A percentile compares a stretch with the other conserved stretches of the same genome.
These are phyloP conservation scores for Penicillium frequentans DNA, from an alignment of 2,329 filamentous ascomycete genomes.

Conservation along the genomic window DNA sequence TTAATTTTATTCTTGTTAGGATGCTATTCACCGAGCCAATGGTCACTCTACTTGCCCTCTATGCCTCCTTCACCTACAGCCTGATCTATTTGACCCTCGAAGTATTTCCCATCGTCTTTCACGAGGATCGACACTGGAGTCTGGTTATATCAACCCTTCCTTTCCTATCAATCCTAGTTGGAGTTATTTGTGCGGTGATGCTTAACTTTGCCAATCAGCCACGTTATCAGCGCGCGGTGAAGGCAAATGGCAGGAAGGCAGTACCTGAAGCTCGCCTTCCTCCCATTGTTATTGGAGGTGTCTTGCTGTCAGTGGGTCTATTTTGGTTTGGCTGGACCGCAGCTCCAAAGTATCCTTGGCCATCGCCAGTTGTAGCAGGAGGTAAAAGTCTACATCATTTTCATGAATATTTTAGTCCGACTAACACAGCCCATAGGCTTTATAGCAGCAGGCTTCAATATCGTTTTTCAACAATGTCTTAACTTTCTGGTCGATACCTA, in stretches of 20 bases:
- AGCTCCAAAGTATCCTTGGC: conserved; percentile 14
- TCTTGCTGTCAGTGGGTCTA: conserved; percentile 44
- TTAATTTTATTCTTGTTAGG: conserved; percentile 9
- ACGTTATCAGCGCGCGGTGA: conserved; percentile 36
- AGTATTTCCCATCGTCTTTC: conserved; percentile 50
- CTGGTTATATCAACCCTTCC: conserved; percentile 43
- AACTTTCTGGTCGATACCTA: conserved; percentile 49
- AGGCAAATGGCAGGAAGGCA: conserved; percentile 26
- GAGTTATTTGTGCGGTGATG: conserved; percentile 40
- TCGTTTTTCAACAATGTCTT: conserved; percentile 49
- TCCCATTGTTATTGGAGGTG: conserved; percentile 48
- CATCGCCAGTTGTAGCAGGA: conserved; percentile 2
- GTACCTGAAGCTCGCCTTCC: conserved; percentile 45
- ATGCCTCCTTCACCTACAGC: conserved; percentile 49
- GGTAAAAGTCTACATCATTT: background rate
- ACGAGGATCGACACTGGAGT: conserved; percentile 40
- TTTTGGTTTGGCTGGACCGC: conserved; percentile 50
- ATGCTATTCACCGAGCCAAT: conserved; percentile 53
- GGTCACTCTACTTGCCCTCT: conserved; percentile 47
- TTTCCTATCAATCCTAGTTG: conserved; percentile 47
- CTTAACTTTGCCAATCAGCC: conserved; percentile 47
- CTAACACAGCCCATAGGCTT: conserved; percentile 23
- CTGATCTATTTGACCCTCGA: conserved; percentile 50
- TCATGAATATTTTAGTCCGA: background rate
- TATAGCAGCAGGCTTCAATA: conserved; percentile 49